phyloP scores from a whole-genome alignment of 176 grass and related monocot species.

The Phragmites australis region DNA sequence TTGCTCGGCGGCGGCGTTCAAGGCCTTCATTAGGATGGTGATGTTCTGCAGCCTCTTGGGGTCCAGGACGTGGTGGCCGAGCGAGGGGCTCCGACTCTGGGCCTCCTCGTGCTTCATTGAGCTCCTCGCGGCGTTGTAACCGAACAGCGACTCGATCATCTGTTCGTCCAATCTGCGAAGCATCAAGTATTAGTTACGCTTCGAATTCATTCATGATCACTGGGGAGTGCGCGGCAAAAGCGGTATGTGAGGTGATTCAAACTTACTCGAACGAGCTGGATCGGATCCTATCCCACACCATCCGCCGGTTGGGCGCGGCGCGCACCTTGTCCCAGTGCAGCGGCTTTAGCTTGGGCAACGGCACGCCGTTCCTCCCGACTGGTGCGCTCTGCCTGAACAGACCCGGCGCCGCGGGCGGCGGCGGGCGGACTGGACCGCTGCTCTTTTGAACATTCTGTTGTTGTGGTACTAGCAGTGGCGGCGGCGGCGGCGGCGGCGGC shows the following conservation, averaged over 20 bases:
- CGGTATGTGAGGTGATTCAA: neutral
- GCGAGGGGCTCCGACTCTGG: conserved; percentile 77
- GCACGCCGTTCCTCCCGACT: conserved; percentile 45
- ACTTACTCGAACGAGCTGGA: conserved; percentile 96
- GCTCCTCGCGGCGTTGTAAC: conserved; percentile 66
- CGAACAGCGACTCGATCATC: conserved; percentile 94
- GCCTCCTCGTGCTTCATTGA: conserved; percentile 62
- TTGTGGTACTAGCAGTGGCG: conserved; percentile 14
- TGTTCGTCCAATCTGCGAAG: conserved; percentile 73
- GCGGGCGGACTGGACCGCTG: conserved; percentile 4
- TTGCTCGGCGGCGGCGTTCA: conserved; percentile 66
- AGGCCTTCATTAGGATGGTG: conserved; percentile 88
- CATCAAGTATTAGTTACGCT: neutral
- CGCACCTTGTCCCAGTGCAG: conserved; percentile 99
- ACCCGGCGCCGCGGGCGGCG: conserved; percentile 41
- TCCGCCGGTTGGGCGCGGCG: conserved; percentile 73
- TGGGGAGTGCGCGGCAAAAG: too few species aligned
- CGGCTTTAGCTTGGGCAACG: conserved; percentile 90
- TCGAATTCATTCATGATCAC: neutral
- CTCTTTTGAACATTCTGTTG: conserved; percentile 26
- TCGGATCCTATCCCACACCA: conserved; percentile 95
- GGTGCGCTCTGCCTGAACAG: conserved; percentile 35
- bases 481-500: conserved; percentile 51
- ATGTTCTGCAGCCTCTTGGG: conserved; percentile 91
- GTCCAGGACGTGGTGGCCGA: conserved; percentile 74